Conservation (phyloP, 129 eudicot species). For the Smallanthus sonchifolius region DNA sequence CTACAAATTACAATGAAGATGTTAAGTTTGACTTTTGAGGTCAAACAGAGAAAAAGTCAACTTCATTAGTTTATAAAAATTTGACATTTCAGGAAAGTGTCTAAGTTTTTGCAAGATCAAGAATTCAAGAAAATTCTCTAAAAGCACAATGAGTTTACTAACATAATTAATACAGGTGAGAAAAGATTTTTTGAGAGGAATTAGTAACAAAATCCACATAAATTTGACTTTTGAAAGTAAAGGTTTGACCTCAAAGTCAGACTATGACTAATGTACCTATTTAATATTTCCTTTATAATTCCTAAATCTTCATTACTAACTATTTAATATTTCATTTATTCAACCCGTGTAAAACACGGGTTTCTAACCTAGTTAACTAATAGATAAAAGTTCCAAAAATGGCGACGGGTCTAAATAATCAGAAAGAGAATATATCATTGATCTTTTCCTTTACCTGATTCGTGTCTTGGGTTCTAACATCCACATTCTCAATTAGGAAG, state of each 20-base stretch:
- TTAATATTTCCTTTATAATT: no score
- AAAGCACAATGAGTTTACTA: not conserved
- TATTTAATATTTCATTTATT: no score
- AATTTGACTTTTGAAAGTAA: slow-evolving; percentile 3
- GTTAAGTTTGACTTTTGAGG: slow-evolving; percentile 6
- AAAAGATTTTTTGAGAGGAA: not conserved
- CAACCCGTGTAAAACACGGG: no score
- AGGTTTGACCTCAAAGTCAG: slow-evolving; percentile 17
- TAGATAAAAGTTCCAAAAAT: no score
- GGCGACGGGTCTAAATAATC: no score
- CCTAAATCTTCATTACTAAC: no score
- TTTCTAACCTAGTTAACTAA: no score
- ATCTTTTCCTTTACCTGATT: slow-evolving; percentile 58
- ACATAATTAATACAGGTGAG: not conserved
- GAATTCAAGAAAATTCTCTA: not conserved
- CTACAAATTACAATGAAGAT: slow-evolving; percentile 29
- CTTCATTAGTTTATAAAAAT: not conserved
- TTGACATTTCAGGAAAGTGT: not conserved
- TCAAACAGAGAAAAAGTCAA: slow-evolving; percentile 2
- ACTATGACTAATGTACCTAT: slow-evolving; percentile 47
- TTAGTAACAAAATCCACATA: not conserved
- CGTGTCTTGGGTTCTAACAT: slow-evolving; percentile 68
- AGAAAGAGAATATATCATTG: not conserved
- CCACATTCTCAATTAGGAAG: slow-evolving; percentile 61
- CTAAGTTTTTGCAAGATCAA: not conserved